These are phyloP conservation scores for Aspergillus nomiae DNA, from an alignment of 2,329 filamentous ascomycete species.

Conservation along the genomic window DNA sequence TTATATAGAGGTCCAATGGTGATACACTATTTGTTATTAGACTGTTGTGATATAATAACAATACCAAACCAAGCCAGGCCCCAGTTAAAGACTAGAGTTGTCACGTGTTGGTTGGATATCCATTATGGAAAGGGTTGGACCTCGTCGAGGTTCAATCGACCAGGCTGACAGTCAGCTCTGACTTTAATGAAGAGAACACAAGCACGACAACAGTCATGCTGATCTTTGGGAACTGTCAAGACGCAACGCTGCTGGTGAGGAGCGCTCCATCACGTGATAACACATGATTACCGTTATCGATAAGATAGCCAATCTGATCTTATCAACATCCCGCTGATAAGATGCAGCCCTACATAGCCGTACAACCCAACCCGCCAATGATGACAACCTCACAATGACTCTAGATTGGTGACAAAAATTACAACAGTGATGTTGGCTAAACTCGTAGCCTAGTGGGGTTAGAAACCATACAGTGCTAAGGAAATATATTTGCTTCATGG, in stretches of 20 bases:
- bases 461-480: too few species aligned
- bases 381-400: too few species aligned
- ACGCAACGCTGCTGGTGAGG: not conserved
- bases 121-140: not conserved
- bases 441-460: too few species aligned
- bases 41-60: not conserved
- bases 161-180: not conserved
- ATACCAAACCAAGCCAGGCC: not conserved
- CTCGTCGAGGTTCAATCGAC: not conserved
- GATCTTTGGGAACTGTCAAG: not conserved
- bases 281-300: slow-evolving; percentile 18
- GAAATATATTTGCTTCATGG: too few species aligned
- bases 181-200: not conserved
- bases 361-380: too few species aligned
- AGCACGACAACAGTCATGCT: not conserved
- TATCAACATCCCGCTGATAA: not conserved
- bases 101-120: not conserved
- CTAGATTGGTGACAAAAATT: too few species aligned
- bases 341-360: not conserved
- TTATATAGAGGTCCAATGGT: too few species aligned
- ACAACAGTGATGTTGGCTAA: too few species aligned
- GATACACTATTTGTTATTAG: too few species aligned
- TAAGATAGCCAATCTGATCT: slow-evolving; percentile 1
- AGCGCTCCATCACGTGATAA: slow-evolving; percentile 21
- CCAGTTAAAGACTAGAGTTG: not conserved